Evolutionary conservation across 169 alveolate genomes (phyloP), one percentile per base, ranked within the genome.

Genomic region (Plasmodium adleri): DNA sequence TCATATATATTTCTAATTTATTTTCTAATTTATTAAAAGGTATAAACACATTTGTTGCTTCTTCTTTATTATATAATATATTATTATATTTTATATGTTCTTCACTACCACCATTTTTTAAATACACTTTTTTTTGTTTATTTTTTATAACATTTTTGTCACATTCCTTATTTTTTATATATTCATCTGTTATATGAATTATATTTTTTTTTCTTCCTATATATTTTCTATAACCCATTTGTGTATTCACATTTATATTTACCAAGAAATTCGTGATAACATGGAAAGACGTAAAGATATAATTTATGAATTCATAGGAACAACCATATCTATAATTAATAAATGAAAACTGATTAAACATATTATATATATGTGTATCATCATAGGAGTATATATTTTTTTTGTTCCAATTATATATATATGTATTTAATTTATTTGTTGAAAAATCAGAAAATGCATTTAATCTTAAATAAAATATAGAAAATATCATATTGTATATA

Each of bases 301-400:
- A 22, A 49, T 83, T 83, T 62, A 83, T 28, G 59, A 83, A 83
- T 12, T 72, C 56, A 72, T 83, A 83, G 24, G 91, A 83, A 58
- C 85, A 83, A 1, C 91, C 91, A 22, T 83, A 83, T 68, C 91
- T 52, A 68, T 39, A 83, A 68, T 83, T 83, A 12, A 83, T 50
- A 83, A 83, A 83, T 43, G 68, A 52, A 52, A 83, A 83, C 12
- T 54, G 3, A 32, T 83, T 83, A 0, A 83, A 28, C 50, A 62
- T 68, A 56, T 67, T 59, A 60, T 39, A 58, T 32, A 52, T 67
- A 20, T 32, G 26, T 60, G 68, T 59, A 52, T 83, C 91, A 58
- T 83, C 64, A 60, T 56, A 68, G 0, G 83, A 68, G 67, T 39
- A 83, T 47, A 83, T 47, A 67, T 83, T 47, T 5, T 45, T 58